phyloP scores from a whole-genome alignment of 148 eudicot species.

The Heliamphora exappendiculata region DNA sequence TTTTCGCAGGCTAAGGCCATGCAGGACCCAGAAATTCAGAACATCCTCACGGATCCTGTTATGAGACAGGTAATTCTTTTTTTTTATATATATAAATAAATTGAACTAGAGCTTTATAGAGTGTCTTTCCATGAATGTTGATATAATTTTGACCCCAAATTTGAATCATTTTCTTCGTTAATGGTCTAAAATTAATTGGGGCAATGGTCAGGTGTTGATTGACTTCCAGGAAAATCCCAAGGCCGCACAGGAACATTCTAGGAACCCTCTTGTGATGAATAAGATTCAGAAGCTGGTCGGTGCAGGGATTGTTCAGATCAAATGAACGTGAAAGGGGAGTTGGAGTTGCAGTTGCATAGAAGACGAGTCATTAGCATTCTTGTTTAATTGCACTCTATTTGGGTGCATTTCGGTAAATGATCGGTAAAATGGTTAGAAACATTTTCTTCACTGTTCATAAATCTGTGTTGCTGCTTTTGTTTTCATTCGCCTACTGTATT shows the following conservation, averaged over 20 bases:
- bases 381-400: background rate
- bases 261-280: slow-evolving; percentile 79
- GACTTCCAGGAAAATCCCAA: slow-evolving; percentile 90
- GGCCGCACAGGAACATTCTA: slow-evolving; percentile 84
- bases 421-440: slow-evolving; percentile 2
- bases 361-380: background rate
- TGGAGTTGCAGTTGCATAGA: background rate
- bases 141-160: background rate
- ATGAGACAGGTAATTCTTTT: slow-evolving; percentile 80
- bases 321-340: slow-evolving; percentile 12
- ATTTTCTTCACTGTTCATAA: background rate
- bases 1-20: slow-evolving; percentile 73
- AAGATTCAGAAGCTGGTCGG: slow-evolving; percentile 84
- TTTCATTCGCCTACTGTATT: too few relatives aligned
- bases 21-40: slow-evolving; percentile 98
- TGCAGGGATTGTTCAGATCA: slow-evolving; percentile 86
- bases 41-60: slow-evolving; percentile 84
- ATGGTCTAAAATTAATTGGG: background rate
- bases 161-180: background rate
- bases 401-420: background rate
- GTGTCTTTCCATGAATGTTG: too few relatives aligned
- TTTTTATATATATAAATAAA: too few relatives aligned
- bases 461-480: background rate
- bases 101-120: too few relatives aligned
- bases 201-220: slow-evolving; percentile 42